Percentiles rank a stretch among this genome's conserved stretches.
phyloP scores from a whole-genome alignment of 306 rosid genomes.

The Calophaca sinica region DNA sequence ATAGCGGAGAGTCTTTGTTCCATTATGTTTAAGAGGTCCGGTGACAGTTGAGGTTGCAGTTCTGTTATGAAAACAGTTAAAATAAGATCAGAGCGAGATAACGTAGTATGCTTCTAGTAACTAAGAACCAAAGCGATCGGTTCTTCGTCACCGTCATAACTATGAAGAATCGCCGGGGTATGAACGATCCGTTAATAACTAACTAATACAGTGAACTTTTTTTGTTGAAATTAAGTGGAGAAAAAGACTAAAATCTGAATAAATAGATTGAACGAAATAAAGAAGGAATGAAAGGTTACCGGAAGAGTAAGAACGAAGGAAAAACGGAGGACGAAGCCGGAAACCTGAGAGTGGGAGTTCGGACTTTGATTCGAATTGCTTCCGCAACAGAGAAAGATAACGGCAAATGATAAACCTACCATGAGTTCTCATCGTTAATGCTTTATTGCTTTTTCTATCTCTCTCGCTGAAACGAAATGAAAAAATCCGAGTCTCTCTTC shows the following conservation, averaged over 20 bases:
- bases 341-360: neutral
- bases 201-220: neutral
- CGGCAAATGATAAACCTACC: constrained; percentile 42
- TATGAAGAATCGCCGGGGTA: neutral
- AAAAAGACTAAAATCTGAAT: neutral
- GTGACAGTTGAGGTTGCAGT: constrained; percentile 60
- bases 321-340: constrained; percentile 33
- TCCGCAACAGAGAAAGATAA: constrained; percentile 33
- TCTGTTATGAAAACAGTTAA: constrained; percentile 51
- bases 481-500: neutral
- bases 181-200: neutral
- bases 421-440: constrained; percentile 44
- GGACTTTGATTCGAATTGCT: constrained; percentile 34
- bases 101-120: neutral
- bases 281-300: constrained; percentile 47
- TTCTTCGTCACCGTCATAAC: neutral
- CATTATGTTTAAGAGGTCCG: constrained; percentile 73
- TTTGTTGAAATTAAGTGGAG: neutral
- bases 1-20: constrained; percentile 74
- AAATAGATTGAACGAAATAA: neutral
- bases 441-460: neutral
- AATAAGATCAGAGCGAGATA: neutral
- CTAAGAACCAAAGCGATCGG: neutral
- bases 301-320: constrained; percentile 53
- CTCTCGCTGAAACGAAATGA: neutral